These are phyloP conservation scores for Metarhizium robertsii DNA, from an alignment of 2,329 filamentous ascomycete species.

Conservation along the genomic window DNA sequence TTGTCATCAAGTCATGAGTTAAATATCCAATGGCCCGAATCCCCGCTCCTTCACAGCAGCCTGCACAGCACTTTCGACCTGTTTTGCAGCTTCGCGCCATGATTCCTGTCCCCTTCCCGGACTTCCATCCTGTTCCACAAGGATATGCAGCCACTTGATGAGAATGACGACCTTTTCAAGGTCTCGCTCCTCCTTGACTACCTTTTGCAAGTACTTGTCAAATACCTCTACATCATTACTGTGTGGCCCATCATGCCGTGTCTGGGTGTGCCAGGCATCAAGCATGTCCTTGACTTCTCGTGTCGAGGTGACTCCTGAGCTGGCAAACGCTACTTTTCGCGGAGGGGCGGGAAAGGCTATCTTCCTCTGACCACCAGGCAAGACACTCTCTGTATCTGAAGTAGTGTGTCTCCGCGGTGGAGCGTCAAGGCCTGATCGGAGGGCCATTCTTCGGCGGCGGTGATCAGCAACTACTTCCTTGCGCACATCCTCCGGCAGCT, in stretches of 20 bases:
- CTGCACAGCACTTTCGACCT: slow-evolving; percentile 42
- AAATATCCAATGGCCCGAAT: slow-evolving; percentile 39
- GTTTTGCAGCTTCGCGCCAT: slow-evolving; percentile 37
- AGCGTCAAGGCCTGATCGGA: slow-evolving; percentile 40
- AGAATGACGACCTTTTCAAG: slow-evolving; percentile 64
- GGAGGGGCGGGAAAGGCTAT: slow-evolving; percentile 39
- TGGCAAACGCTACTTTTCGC: slow-evolving; percentile 36
- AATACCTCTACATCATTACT: slow-evolving; percentile 67
- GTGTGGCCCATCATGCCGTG: slow-evolving; percentile 67
- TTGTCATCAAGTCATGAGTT: slow-evolving; percentile 1
- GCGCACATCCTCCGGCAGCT: slow-evolving; percentile 72
- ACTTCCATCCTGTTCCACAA: slow-evolving; percentile 40
- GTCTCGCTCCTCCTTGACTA: slow-evolving; percentile 69
- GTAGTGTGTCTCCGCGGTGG: slow-evolving; percentile 16
- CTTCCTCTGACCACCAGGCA: slow-evolving; percentile 28
- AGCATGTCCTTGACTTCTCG: slow-evolving; percentile 65
- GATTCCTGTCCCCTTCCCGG: slow-evolving; percentile 26
- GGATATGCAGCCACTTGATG: slow-evolving; percentile 55
- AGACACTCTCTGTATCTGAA: slow-evolving; percentile 13
- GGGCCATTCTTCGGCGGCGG: slow-evolving; percentile 43
- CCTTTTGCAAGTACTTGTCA: slow-evolving; percentile 59
- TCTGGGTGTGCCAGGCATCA: slow-evolving; percentile 65
- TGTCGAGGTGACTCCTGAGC: slow-evolving; percentile 29
- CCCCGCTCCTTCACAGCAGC: slow-evolving; percentile 46
- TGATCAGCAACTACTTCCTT: slow-evolving; percentile 72